phyloP scores from a whole-genome alignment of 2,329 filamentous ascomycete genomes.

The Aspergillus fructus region DNA sequence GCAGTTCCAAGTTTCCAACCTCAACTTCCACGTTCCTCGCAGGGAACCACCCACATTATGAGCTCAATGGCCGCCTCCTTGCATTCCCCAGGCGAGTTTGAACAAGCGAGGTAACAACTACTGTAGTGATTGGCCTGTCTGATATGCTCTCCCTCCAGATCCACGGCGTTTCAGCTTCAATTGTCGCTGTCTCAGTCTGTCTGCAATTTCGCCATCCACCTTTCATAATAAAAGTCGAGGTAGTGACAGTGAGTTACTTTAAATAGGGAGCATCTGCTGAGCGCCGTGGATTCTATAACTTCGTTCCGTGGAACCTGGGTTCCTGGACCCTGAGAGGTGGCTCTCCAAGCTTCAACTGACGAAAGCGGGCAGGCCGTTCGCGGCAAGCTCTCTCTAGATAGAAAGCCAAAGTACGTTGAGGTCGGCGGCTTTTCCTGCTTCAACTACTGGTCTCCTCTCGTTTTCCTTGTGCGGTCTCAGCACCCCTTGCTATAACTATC shows the following conservation, averaged over 20 bases:
- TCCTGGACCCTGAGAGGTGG: background rate
- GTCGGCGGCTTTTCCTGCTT: background rate
- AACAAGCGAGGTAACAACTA: background rate
- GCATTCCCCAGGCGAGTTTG: background rate
- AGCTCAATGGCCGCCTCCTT: background rate
- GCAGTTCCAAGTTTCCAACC: background rate
- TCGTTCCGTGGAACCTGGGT: background rate
- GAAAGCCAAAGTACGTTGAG: background rate
- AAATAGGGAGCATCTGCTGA: background rate
- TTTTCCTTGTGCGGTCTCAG: background rate
- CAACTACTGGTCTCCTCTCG: background rate
- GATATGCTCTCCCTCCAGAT: background rate
- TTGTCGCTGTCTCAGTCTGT: background rate
- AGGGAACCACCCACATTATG: no score
- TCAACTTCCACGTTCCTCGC: background rate
- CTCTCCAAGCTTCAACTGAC: background rate
- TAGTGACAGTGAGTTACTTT: background rate
- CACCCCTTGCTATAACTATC: background rate
- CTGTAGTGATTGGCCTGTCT: background rate
- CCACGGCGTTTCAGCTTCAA: background rate
- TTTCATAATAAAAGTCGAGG: background rate
- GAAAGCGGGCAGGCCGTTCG: constrained; percentile 8
- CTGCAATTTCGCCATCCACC: background rate
- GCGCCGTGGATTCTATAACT: background rate
- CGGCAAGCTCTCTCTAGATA: constrained; percentile 3